Base-by-base conservation (phyloP, 1,139 yeast species). In the Yamadazyma dushanensis region DNA sequence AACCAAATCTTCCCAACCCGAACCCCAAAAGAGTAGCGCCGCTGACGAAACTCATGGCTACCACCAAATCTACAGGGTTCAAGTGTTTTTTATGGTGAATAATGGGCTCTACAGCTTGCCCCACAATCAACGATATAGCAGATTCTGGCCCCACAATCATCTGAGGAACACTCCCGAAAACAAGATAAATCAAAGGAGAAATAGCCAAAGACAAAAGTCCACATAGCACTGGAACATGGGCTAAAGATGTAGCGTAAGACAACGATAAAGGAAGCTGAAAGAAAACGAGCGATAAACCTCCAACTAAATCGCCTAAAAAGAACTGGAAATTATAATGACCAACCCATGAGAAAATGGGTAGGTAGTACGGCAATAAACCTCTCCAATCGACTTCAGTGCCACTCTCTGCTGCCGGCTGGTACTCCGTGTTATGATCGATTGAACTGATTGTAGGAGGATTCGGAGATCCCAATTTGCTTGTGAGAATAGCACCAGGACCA, bases 61-160 rank as follows among this genome's bases (percentile, higher is more conserved):
- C 84, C 3, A 88, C 81, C 16, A 83, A 66, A 45, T 83, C 85
- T 30, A 83, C 69, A 0, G 89, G 78, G 39, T 76, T 76, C 13
- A 78, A 45, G 10, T 66, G 57, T 11, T 63, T 53, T 28, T 61
- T 56, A 50, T 82, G 86, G 37, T 76, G 80, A 26, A 78, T 48
- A 2, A 73, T 55, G 9, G 84, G 80, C 44, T 85, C 88, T n/a
- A 89, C 83, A 0, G 94, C 89, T 54, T 88, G 96, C 3, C 97
- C 97, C 3, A 92, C 87, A 28, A 92, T 83, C 54, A 92, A 70
- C 1, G 95, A 85, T 19, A 90, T 84, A 2, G 97, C 96, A 7
- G 92, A 94, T 54, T 92, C 98, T 0, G 98, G 98, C 0, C 97
- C 97, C 6, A 90, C 95, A 37, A 90, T 84, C 96, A 92, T 86